Evolutionary conservation across 2,329 filamentous ascomycete species (phyloP).

Genomic region (Diaporthe ilicicola): DNA sequence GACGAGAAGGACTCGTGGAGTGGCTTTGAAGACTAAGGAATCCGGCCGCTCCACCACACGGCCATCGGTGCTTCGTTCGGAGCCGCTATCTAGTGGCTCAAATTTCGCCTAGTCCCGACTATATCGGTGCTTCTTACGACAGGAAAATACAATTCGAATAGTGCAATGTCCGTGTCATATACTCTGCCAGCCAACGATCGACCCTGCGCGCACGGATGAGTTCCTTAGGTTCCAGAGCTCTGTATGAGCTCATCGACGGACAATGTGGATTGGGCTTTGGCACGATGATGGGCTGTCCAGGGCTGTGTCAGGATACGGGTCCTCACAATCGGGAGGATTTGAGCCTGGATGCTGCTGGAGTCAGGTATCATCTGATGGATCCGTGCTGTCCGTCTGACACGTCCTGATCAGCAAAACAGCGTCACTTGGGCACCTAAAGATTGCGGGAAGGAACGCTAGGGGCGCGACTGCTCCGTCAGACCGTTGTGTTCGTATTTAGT

Average conservation of each 20-base stretch:
- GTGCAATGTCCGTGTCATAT: not conserved
- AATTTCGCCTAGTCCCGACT: not conserved
- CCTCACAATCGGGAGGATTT: not conserved
- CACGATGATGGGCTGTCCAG: not conserved
- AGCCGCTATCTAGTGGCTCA: not conserved
- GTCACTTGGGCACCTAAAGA: not conserved
- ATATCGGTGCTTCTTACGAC: not conserved
- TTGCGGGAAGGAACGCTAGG: not conserved
- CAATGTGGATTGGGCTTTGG: not conserved
- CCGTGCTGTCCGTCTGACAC: not conserved
- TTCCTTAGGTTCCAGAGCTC: not conserved
- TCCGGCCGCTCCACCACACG: not conserved
- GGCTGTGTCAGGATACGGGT: not conserved
- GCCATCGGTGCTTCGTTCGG: not conserved
- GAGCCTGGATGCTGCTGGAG: not conserved
- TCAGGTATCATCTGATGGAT: constrained; percentile 11
- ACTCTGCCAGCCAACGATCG: not conserved
- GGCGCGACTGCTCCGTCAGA: too few species aligned
- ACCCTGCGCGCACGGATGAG: not conserved
- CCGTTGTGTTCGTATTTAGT: not conserved
- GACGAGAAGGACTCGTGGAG: constrained; percentile 28
- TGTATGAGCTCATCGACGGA: not conserved
- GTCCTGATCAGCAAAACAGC: not conserved
- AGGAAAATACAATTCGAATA: not conserved
- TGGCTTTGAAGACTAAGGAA: constrained; percentile 32